Evolutionary conservation across 208 protist genomes (phyloP).

Genomic region (Acanthamoeba healyi): DNA sequence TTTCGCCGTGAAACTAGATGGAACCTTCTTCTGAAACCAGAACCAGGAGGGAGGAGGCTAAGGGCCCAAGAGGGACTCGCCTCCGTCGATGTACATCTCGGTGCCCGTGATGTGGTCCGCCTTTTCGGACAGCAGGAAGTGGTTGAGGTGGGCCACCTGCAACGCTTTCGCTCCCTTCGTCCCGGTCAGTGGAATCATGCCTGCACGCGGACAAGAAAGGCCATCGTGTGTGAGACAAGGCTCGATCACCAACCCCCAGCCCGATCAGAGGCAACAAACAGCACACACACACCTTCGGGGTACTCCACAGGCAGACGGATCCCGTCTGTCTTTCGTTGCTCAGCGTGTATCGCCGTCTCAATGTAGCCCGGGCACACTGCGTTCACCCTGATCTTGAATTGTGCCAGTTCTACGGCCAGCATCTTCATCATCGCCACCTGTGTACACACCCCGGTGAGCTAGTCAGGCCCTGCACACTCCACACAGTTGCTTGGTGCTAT

Average conservation of each 20-base stretch:
- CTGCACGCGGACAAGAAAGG: too few species aligned
- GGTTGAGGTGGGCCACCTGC: conserved; percentile 59
- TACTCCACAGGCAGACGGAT: conserved; percentile 20
- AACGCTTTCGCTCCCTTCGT: conserved; percentile 33
- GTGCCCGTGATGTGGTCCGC: conserved; percentile 60
- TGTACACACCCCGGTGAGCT: not conserved
- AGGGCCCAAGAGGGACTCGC: conserved; percentile 61
- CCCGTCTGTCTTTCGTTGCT: conserved; percentile 1
- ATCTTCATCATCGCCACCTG: conserved; percentile 72
- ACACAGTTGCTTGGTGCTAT: too few species aligned
- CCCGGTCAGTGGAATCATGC: conserved; percentile 50
- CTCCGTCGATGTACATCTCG: conserved; percentile 62
- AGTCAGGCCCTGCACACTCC: too few species aligned
- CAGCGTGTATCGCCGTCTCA: conserved; percentile 2
- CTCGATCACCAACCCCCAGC: too few species aligned
- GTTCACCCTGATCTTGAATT: conserved; percentile 73
- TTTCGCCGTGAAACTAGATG: not conserved
- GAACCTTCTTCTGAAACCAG: too few species aligned
- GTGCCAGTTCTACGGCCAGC: conserved; percentile 66
- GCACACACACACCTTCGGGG: not conserved
- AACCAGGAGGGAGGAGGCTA: not conserved
- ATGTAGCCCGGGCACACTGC: conserved; percentile 62
- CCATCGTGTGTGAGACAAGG: too few species aligned
- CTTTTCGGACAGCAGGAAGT: conserved; percentile 52
- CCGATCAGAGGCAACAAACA: not conserved